A percentile compares a stretch with the other conserved stretches of the same genome.
phyloP scores from a whole-genome alignment of 2,329 filamentous ascomycete species.

The Paracamarosporium sp. region DNA sequence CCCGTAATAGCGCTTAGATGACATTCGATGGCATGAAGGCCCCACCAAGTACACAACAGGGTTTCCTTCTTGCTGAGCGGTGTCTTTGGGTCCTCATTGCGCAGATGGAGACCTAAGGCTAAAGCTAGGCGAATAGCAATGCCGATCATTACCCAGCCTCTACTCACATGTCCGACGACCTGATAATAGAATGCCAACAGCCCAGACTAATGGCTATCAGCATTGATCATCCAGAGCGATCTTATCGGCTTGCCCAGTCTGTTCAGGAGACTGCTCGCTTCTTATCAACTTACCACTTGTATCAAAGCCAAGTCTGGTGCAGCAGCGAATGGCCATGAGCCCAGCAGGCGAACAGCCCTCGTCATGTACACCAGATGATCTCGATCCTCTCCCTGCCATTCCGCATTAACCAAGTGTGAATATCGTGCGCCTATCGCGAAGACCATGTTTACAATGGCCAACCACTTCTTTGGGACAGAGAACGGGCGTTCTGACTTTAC shows the following conservation, averaged over 20 bases:
- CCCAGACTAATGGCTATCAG: conserved; percentile 21
- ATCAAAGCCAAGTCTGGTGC: conserved; percentile 46
- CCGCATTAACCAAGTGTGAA: conserved; percentile 38
- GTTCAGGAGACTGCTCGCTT: not conserved
- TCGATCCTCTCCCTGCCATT: conserved; percentile 34
- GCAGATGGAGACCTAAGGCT: conserved; percentile 47
- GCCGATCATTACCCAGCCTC: conserved; percentile 46
- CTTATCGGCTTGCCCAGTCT: conserved; percentile 5
- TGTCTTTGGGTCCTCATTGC: conserved; percentile 38
- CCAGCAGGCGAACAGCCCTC: conserved; percentile 32
- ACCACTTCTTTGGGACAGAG: conserved; percentile 34
- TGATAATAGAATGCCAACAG: conserved; percentile 35
- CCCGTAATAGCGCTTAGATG: conserved; percentile 48
- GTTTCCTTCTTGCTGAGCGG: conserved; percentile 38
- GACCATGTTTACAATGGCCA: conserved; percentile 48
- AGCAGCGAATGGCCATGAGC: conserved; percentile 25
- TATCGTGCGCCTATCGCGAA: conserved; percentile 52
- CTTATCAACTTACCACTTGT: conserved; percentile 37
- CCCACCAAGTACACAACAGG: conserved; percentile 49
- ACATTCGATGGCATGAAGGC: conserved; percentile 46
- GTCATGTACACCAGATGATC: conserved; percentile 50
- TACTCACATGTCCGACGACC: conserved; percentile 32
- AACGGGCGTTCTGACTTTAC: conserved; percentile 13
- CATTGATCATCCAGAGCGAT: conserved; percentile 28
- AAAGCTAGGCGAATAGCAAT: conserved; percentile 45